Evolutionary conservation across 108 stramenopile genomes (phyloP).

Genomic region (Nitzschia putrida): DNA sequence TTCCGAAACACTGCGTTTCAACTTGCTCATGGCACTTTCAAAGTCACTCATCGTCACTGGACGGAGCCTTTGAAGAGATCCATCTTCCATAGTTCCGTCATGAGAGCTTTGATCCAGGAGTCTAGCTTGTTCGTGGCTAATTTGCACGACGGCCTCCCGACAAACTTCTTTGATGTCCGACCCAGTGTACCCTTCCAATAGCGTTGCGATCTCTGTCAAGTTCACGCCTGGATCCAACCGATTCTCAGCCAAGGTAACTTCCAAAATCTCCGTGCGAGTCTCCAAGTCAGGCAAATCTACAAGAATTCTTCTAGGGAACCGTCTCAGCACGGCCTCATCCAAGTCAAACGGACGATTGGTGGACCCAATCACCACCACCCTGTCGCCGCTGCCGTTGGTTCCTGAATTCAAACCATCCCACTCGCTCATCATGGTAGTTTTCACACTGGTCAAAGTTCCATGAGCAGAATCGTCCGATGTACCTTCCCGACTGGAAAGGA

Average conservation of each 20-base stretch:
- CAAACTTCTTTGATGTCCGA: conserved; percentile 97
- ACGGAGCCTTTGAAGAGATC: conserved; percentile 81
- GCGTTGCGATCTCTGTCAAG: conserved; percentile 85
- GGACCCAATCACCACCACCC: conserved; percentile 96
- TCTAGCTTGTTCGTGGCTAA: conserved; percentile 93
- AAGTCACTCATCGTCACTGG: conserved; percentile 90
- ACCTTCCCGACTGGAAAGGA: conserved; percentile 88
- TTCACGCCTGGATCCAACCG: conserved; percentile 80
- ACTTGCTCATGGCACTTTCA: conserved; percentile 82
- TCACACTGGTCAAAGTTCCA: conserved; percentile 95
- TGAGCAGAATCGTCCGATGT: conserved; percentile 94
- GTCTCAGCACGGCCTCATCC: conserved; percentile 95
- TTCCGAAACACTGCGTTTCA: conserved; percentile 94
- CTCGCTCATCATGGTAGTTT: conserved; percentile 96
- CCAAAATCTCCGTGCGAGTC: conserved; percentile 88
- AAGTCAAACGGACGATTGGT: conserved; percentile 97
- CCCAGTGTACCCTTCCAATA: conserved; percentile 95
- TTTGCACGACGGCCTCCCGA: conserved; percentile 93
- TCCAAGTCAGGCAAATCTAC: conserved; percentile 94
- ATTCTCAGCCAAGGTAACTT: conserved; percentile 90
- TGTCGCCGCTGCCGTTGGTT: conserved; percentile 83
- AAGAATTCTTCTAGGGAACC: conserved; percentile 94
- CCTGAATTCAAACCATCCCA: conserved; percentile 97
- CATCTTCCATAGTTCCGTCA: conserved; percentile 34
- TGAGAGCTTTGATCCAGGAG: conserved; percentile 74